Conservation (phyloP, 176 grass and related monocot species). For the Ensete ventricosum region DNA sequence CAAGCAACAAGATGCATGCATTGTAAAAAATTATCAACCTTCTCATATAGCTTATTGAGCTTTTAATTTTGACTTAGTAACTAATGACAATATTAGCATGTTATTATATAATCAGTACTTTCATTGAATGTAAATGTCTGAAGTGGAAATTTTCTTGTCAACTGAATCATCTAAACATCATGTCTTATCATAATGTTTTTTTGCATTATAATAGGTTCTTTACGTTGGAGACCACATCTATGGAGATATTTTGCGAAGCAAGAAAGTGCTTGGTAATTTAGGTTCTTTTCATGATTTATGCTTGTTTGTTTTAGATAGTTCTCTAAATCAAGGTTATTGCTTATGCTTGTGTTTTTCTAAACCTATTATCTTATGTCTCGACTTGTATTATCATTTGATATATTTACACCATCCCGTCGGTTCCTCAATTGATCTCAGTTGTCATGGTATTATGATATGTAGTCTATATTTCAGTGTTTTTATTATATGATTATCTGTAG, state of each 20-base stretch:
- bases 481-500: slow-evolving; percentile 21
- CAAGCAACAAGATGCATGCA: no score
- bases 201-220: slow-evolving; percentile 51
- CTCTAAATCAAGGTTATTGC: not conserved
- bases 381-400: no score
- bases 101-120: not conserved
- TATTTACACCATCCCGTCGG: no score
- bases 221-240: slow-evolving; percentile 99
- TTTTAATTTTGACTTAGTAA: no score
- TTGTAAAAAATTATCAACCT: no score
- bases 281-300: not conserved
- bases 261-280: slow-evolving; percentile 84
- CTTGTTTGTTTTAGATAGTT: not conserved
- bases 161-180: not conserved
- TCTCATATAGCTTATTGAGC: no score
- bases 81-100: no score
- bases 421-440: no score
- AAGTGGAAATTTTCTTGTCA: not conserved
- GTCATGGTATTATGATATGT: no score
- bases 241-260: slow-evolving; percentile 95
- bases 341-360: not conserved
- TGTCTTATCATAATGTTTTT: slow-evolving; percentile 9
- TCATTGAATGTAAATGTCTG: not conserved
- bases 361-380: not conserved
- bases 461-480: slow-evolving; percentile 14